Evolutionary conservation across 2,329 filamentous ascomycete genomes (phyloP), one percentile per base, ranked within the genome.

Genomic region (Chaetomium strumarium): DNA sequence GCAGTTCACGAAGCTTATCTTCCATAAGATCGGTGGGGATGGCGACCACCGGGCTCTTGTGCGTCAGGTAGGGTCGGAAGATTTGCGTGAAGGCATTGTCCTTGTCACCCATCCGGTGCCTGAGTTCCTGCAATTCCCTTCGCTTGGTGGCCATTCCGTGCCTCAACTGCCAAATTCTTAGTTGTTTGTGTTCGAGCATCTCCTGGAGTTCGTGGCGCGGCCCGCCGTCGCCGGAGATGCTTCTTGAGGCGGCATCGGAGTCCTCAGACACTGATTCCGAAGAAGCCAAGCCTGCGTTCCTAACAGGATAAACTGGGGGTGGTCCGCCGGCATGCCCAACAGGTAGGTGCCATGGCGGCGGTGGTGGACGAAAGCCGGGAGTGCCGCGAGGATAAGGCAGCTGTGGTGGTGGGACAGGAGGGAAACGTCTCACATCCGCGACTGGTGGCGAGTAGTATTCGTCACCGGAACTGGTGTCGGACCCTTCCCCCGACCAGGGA

Each of bases 81-180:
- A 68, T 56, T 29, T 64, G 63, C 70, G 73, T 72, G 42, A 73
- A 71, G 1, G 62, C 62, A 55, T 73, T 72, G 45, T 73, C 72
- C 6, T 68, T 64, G 24, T 66, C 62, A 37, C 70, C 66, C 47
- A 65, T 69, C 20, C 55, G 58, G 16, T 58, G 64, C 1, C 71
- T 67, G 16, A 70, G 50, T 5, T 64, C 55, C 38, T 62, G 62
- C 36, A 73, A 46, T 34, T 63, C 58, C 33, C 61, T 65, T 31
- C 71, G 64, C 45, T 62, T 65, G 14, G 51, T 49, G 3, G 65
- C 59, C 67, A 72, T 73, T 13, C 64, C 53, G 2, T 30, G 42
- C 34, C 55, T 51, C 36, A 59, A 29, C 12, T 49, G 49, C 34
- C 36, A 43, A 11, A 58, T 30, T 16, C 40, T 37, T 10, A 17